Evolutionary conservation across 305 asterid genomes (phyloP), one percentile per base, ranked within the genome.

Genomic region (Fraxinus velutina): DNA sequence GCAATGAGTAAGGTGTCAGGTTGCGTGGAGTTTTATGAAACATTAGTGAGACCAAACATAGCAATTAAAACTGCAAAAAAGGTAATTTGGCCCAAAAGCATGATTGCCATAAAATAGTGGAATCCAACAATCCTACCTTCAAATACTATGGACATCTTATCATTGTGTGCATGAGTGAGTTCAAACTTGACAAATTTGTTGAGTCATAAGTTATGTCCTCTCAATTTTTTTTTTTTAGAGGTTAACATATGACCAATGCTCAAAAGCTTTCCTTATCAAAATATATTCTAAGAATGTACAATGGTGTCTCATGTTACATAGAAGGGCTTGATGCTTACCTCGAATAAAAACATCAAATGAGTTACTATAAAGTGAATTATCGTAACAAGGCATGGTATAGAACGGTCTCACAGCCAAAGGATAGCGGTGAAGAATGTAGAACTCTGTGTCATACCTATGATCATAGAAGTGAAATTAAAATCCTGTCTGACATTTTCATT

Each of bases 351-450:
- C 97, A 82, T 95, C 98, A 75, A 93, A 95, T 1, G 98, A 95
- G 79, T 95, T 93, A 84, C 95, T 95, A 76, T 93, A 93, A 13
- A 82, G 82, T 3, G 86, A 81, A 76, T 90, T 81, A 73, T 93
- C 93, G 75, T 93, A 77, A 75, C 97, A 92, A 0, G 98, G 98
- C 98, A 95, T 95, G 5, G 98, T 95, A 77, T 95, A 95, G 86
- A 93, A 93, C 47, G 99, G 97, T 15, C 97, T 90, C 80, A 95
- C 93, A 72, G 93, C 96, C 86, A 82, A 89, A 81, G 97, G 99
- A 79, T 93, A 95, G 32, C 97, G 95, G 80, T 95, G 97, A 83
- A 93, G 98, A 72, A 93, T 93, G 89, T 91, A 95, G 92, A 93
- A 95, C 85, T 95, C 99, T 22, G 99, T 95, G 78, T 83, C 92